Evolutionary conservation across 768 basidiomycete species (phyloP).

Genomic region (Lentinus brumalis): DNA sequence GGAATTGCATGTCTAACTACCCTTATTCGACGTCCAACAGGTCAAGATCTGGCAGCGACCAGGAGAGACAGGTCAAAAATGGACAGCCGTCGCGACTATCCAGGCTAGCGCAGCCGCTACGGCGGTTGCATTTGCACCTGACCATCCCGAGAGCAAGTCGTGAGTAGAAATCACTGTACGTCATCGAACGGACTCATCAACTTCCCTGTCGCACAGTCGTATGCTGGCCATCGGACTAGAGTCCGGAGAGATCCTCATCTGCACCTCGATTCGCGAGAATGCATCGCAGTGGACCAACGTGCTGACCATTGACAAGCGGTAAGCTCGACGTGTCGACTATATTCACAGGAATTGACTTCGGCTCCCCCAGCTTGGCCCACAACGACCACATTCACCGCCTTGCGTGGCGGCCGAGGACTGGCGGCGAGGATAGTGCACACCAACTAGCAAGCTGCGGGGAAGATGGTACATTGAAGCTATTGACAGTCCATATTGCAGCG

Average conservation of each 20-base stretch:
- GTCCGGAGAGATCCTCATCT: slow-evolving; percentile 72
- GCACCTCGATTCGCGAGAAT: slow-evolving; percentile 39
- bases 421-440: slow-evolving; percentile 25
- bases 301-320: slow-evolving; percentile 54
- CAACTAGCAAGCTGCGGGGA: slow-evolving; percentile 88
- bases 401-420: slow-evolving; percentile 66
- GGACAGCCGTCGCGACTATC: slow-evolving; percentile 61
- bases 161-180: not conserved
- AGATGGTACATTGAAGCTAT: slow-evolving; percentile 87
- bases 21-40: slow-evolving; percentile 44
- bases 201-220: slow-evolving; percentile 36
- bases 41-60: slow-evolving; percentile 78
- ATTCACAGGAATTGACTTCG: slow-evolving; percentile 12
- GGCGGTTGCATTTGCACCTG: slow-evolving; percentile 67
- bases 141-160: not conserved
- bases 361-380: slow-evolving; percentile 60
- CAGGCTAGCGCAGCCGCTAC: slow-evolving; percentile 80
- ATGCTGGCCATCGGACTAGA: slow-evolving; percentile 84
- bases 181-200: not conserved
- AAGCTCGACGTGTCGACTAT: slow-evolving; percentile 20
- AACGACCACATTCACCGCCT: slow-evolving; percentile 78
- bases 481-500: slow-evolving; percentile 56
- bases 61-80: slow-evolving; percentile 36
- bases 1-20: not conserved
- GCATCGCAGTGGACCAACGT: slow-evolving; percentile 49